A percentile compares a stretch with the other conserved stretches of the same genome.
phyloP scores from a whole-genome alignment of 768 basidiomycete species.

The Podaxis pistillaris region DNA sequence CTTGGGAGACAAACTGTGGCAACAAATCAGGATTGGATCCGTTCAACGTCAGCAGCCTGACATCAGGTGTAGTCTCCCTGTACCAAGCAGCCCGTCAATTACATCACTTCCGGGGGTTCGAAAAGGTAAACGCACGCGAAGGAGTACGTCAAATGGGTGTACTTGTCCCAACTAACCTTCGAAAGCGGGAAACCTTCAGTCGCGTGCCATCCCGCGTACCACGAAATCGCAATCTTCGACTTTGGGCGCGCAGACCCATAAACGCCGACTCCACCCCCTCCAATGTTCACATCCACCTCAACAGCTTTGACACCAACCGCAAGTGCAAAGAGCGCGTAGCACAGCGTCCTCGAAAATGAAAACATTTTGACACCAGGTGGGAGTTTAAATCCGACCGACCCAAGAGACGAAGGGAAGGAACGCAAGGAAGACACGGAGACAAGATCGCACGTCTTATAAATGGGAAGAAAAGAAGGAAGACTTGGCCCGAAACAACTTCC shows the following conservation, averaged over 20 bases:
- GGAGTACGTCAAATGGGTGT: slow-evolving; percentile 67
- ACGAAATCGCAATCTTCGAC: slow-evolving; percentile 6
- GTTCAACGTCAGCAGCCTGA: slow-evolving; percentile 31
- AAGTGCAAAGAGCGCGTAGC: slow-evolving; percentile 1
- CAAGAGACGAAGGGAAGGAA: not conserved
- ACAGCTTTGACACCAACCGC: not conserved
- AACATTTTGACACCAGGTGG: not conserved
- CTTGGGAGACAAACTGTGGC: slow-evolving; percentile 53
- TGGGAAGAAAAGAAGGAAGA: not conserved
- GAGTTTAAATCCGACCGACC: not conserved
- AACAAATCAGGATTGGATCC: slow-evolving; percentile 49
- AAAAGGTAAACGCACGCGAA: slow-evolving; percentile 54
- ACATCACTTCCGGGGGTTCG: not conserved
- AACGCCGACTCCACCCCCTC: not conserved
- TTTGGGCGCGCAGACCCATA: not conserved
- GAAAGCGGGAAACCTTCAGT: slow-evolving; percentile 44
- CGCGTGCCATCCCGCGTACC: slow-evolving; percentile 72
- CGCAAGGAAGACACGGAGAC: not conserved
- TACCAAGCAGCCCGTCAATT: not conserved
- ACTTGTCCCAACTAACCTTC: slow-evolving; percentile 62
- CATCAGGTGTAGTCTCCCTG: slow-evolving; percentile 24
- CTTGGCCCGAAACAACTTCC: not conserved
- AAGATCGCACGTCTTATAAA: not conserved
- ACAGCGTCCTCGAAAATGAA: slow-evolving; percentile 1
- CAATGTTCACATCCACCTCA: not conserved